A percentile compares a stretch with the other conserved stretches of the same genome.
These are phyloP conservation scores for Calonectria crousiana DNA, from an alignment of 2,329 filamentous ascomycete species.

Conservation along the genomic window DNA sequence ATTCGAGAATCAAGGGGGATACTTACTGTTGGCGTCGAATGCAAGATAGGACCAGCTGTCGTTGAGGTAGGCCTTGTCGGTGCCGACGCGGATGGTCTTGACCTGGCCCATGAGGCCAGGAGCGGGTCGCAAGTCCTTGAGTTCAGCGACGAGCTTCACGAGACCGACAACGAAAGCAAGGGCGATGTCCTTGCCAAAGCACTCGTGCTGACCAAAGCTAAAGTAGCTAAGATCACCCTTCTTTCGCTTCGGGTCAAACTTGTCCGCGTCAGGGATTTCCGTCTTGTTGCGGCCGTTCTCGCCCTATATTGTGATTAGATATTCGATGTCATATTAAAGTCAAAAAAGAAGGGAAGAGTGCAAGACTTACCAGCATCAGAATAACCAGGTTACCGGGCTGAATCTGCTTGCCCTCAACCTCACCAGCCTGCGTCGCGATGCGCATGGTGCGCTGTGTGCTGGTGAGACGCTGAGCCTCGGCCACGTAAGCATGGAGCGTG, in stretches of 20 bases:
- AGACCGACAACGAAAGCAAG: constrained; percentile 56
- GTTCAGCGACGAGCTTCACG: constrained; percentile 55
- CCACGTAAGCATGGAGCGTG: constrained; percentile 52
- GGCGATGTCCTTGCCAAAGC: constrained; percentile 56
- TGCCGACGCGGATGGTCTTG: constrained; percentile 56
- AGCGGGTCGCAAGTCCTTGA: constrained; percentile 59
- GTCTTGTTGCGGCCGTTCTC: constrained; percentile 55
- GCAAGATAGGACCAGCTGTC: constrained; percentile 61
- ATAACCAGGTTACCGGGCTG: constrained; percentile 56
- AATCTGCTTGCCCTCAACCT: constrained; percentile 54
- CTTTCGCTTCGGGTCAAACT: constrained; percentile 58
- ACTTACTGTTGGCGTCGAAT: constrained; percentile 61
- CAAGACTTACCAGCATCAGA: constrained; percentile 53
- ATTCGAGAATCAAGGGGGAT: accelerated
- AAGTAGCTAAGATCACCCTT: constrained; percentile 55
- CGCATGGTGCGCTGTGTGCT: constrained; percentile 55
- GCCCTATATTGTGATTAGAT: constrained; percentile 46
- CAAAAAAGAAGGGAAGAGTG: accelerated
- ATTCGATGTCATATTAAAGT: too few relatives aligned
- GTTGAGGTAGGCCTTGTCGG: constrained; percentile 58
- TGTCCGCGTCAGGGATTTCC: constrained; percentile 51
- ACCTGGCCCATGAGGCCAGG: constrained; percentile 59
- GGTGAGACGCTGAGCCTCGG: constrained; percentile 56
- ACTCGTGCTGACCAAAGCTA: constrained; percentile 61
- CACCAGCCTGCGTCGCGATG: constrained; percentile 47